A percentile compares a stretch with the other conserved stretches of the same genome.
phyloP scores from a whole-genome alignment of 1,284 basidiomycete species.

The Ceratobasidium sp. region DNA sequence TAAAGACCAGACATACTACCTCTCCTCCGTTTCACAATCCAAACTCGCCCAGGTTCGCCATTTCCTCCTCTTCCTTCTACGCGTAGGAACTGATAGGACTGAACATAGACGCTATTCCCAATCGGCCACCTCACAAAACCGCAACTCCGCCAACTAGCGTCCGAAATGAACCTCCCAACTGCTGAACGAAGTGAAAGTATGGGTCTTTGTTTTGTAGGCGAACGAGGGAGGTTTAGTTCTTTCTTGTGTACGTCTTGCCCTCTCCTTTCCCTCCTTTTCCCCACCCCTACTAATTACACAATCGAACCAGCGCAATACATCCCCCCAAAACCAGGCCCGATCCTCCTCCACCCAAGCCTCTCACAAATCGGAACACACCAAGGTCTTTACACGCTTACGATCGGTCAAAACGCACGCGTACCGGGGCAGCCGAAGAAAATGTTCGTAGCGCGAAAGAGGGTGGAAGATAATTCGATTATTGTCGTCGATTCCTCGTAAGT shows the following conservation, averaged over 20 bases:
- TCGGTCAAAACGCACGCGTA: conserved; percentile 84
- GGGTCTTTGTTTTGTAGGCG: conserved; percentile 97
- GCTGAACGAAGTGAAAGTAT: conserved; percentile 90
- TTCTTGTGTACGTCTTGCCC: conserved; percentile 74
- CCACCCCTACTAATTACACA: neutral
- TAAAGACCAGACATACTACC: conserved; percentile 97
- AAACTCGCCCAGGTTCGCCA: conserved; percentile 65
- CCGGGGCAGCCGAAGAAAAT: conserved; percentile 73
- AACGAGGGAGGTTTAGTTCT: conserved; percentile 78
- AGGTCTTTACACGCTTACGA: conserved; percentile 91
- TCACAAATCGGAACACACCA: conserved; percentile 71
- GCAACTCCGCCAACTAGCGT: conserved; percentile 85
- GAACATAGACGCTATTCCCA: conserved; percentile 80
- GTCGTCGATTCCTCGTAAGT: conserved; percentile 69
- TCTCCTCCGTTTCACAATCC: conserved; percentile 80
- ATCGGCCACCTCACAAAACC: conserved; percentile 76
- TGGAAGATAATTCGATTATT: conserved; percentile 71
- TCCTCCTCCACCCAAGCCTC: conserved; percentile 72
- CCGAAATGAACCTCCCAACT: conserved; percentile 76
- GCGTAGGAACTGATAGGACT: neutral
- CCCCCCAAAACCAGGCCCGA: conserved; percentile 72
- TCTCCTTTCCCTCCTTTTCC: conserved; percentile 7
- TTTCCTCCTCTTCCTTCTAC: neutral
- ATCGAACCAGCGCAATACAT: conserved; percentile 79
- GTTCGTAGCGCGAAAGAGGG: conserved; percentile 85